Conservation (phyloP, 139 green algal genomes). For the Bryopsis sp. region DNA sequence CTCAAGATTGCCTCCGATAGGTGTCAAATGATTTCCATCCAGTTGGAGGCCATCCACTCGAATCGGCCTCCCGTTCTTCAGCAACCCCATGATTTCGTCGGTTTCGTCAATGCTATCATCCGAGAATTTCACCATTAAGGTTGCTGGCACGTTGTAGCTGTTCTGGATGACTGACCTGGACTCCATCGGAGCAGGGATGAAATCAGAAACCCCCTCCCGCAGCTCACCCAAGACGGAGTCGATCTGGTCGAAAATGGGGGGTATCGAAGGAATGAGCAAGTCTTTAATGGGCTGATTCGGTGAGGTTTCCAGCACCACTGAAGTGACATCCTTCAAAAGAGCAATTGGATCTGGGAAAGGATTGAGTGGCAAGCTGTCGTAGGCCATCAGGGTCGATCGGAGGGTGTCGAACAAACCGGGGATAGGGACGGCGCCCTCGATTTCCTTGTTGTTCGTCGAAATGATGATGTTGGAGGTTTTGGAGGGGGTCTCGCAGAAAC, state of each 20-base stretch:
- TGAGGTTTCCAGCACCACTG: no score
- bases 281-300: no score
- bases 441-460: slow-evolving; percentile 63
- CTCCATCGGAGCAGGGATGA: slow-evolving; percentile 38
- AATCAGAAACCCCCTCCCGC: slow-evolving; percentile 34
- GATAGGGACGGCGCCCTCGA: slow-evolving; percentile 54
- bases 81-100: slow-evolving; percentile 22
- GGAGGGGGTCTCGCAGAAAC: slow-evolving; percentile 1
- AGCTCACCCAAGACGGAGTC: slow-evolving; percentile 40
- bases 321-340: neutral
- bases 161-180: slow-evolving; percentile 28
- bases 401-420: slow-evolving; percentile 42
- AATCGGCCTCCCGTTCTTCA: no score
- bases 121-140: slow-evolving; percentile 41
- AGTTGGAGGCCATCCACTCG: no score
- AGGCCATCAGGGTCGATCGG: slow-evolving; percentile 25
- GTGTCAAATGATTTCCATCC: no score
- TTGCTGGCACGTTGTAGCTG: slow-evolving; percentile 28
- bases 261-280: neutral
- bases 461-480: slow-evolving; percentile 40
- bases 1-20: no score
- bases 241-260: slow-evolving; percentile 31
- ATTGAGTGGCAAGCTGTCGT: slow-evolving; percentile 3
- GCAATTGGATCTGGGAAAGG: neutral
- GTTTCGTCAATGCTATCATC: slow-evolving; percentile 53